phyloP scores from a whole-genome alignment of 441 rosid genomes.

The Pelargonium australe region DNA sequence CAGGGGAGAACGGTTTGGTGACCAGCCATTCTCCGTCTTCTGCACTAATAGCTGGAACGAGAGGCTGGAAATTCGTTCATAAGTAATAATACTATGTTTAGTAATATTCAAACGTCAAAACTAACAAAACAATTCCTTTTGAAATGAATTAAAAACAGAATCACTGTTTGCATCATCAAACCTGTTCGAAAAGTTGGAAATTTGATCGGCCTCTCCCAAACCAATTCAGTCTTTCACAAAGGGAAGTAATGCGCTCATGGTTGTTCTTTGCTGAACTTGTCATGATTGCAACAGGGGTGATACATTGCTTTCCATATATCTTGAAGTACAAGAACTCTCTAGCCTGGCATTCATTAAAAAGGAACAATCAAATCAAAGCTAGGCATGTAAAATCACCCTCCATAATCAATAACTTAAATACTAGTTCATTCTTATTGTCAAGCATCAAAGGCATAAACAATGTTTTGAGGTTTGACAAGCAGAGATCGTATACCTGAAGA shows the following conservation, averaged over 20 bases:
- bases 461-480: slow-evolving; percentile 15
- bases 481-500: slow-evolving; percentile 60
- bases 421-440: background rate
- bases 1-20: slow-evolving; percentile 59
- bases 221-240: slow-evolving; percentile 71
- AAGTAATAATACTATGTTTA: slow-evolving; percentile 19
- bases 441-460: slow-evolving; percentile 14
- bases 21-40: slow-evolving; percentile 86
- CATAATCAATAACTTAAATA: background rate
- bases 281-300: slow-evolving; percentile 91
- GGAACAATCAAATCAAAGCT: slow-evolving; percentile 13
- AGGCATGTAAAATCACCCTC: slow-evolving; percentile 11
- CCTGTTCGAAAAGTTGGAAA: slow-evolving; percentile 93
- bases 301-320: slow-evolving; percentile 70
- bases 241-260: slow-evolving; percentile 64
- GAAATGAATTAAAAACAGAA: slow-evolving; percentile 7
- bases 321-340: slow-evolving; percentile 88
- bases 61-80: slow-evolving; percentile 51
- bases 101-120: background rate
- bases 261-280: slow-evolving; percentile 93
- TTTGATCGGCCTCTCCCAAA: slow-evolving; percentile 84
- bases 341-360: slow-evolving; percentile 43
- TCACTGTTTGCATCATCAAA: slow-evolving; percentile 23
- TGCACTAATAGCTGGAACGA: slow-evolving; percentile 73
- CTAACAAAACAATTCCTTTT: slow-evolving; percentile 1